Percentiles rank a stretch among this genome's conserved stretches.
phyloP scores from a whole-genome alignment of 1,284 basidiomycete species.

The Malassezia psittaci region DNA sequence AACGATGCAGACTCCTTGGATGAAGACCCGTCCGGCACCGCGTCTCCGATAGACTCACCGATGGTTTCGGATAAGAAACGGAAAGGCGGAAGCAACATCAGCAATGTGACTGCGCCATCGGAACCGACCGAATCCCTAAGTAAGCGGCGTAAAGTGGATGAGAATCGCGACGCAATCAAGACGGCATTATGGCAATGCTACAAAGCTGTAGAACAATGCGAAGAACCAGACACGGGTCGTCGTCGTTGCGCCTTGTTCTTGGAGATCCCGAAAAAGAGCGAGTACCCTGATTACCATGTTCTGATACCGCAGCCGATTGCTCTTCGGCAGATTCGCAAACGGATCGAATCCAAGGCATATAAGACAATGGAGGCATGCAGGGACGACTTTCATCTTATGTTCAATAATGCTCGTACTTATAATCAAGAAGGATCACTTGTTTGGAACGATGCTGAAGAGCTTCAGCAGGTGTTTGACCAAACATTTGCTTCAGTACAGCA shows the following conservation, averaged over 20 bases:
- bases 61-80: conserved; percentile 27
- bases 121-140: background rate
- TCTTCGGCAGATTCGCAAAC: conserved; percentile 74
- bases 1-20: conserved; percentile 3
- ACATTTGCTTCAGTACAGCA: conserved; percentile 32
- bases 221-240: conserved; percentile 57
- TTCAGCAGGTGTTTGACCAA: conserved; percentile 39
- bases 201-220: conserved; percentile 64
- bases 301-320: conserved; percentile 67
- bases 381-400: conserved; percentile 78
- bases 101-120: conserved; percentile 28
- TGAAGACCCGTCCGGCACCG: background rate
- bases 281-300: conserved; percentile 72
- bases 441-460: conserved; percentile 65
- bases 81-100: conserved; percentile 15
- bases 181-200: conserved; percentile 70
- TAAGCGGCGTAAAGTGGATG: conserved; percentile 66
- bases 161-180: conserved; percentile 58
- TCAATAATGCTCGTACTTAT: conserved; percentile 67
- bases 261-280: conserved; percentile 52
- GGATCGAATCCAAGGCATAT: conserved; percentile 63
- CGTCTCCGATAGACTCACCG: conserved; percentile 12
- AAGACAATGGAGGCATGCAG: conserved; percentile 65
- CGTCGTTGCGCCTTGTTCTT: conserved; percentile 45
- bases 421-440: conserved; percentile 67